Base-by-base conservation (phyloP, 768 basidiomycete genomes). In the Collybia sordida region DNA sequence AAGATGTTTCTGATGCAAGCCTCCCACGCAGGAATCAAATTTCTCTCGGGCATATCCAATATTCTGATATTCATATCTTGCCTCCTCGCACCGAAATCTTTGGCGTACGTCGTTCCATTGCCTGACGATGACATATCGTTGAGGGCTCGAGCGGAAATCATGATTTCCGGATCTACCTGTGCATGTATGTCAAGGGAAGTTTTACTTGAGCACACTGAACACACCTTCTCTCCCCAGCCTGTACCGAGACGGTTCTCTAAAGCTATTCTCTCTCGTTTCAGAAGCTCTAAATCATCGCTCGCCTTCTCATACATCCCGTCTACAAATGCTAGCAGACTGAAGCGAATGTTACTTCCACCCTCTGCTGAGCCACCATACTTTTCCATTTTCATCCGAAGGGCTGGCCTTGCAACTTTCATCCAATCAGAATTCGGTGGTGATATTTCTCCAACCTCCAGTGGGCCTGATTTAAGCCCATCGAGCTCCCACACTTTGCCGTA, bases 401-500 rank as follows among this genome's bases (percentile, higher is more conserved):
- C 82, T 0, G 84, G 83, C 15, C 82, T 78, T 18, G 75, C 84
- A 39, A 83, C 65, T 57, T 82, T 78, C 74, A 82, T 82, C 84
- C 84, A 86, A 0, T 56, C 62, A 14, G 59, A 52, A n/a, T 31
- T 27, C 11, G 49, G 40, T 37, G 35, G 42, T 14, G 69, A 60
- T n/a, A 83, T 59, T 57, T 83, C 82, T 34, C 83, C 83, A 19
- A 85, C 82, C 61, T 84, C 82, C 7, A 86, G 66, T 4, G 84
- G 82, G 0, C 80, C 83, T 1, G 77, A 71, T 51, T 81, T 82
- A 47, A 85, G 72, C 11, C 84, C 83, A 59, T 85, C 82, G 45
- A 86, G 74, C 62, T 86, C 83, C 83, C 83, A 86, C n/a, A 85
- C 82, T 54, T 83, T 82, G 6, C 82, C 82, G 56, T 75, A 67